These are phyloP conservation scores for Talaromyces sp. DNA, from an alignment of 2,329 filamentous ascomycete genomes.

Conservation along the genomic window DNA sequence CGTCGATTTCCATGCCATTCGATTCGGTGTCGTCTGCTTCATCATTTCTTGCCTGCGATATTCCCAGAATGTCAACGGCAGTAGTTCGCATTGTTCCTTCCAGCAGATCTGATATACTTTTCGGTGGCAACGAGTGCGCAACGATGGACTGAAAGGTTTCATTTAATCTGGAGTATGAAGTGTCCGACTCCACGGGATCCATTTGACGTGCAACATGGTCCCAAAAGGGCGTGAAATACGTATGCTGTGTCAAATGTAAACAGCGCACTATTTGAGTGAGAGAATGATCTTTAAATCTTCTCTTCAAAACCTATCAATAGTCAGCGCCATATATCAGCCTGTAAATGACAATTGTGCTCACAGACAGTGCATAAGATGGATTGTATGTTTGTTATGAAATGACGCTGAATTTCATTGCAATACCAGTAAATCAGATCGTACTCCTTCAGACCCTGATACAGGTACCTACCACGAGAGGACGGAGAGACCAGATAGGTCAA, in stretches of 20 bases:
- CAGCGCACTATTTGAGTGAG: slow-evolving; percentile 34
- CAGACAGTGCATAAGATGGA: slow-evolving; percentile 33
- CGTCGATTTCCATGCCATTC: slow-evolving; percentile 40
- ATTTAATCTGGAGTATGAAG: slow-evolving; percentile 36
- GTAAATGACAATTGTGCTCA: not conserved
- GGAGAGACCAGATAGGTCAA: slow-evolving; percentile 32
- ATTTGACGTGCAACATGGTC: slow-evolving; percentile 33
- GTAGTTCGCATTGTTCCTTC: slow-evolving; percentile 45
- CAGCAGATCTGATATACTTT: slow-evolving; percentile 42
- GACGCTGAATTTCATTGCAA: slow-evolving; percentile 40
- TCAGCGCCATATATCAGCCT: not conserved
- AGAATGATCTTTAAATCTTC: slow-evolving; percentile 24
- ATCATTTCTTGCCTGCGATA: slow-evolving; percentile 31
- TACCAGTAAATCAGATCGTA: slow-evolving; percentile 42
- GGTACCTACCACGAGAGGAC: slow-evolving; percentile 20
- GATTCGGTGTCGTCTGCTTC: slow-evolving; percentile 7
- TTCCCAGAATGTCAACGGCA: slow-evolving; percentile 41
- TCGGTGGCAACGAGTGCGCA: slow-evolving; percentile 45
- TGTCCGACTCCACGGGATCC: slow-evolving; percentile 27
- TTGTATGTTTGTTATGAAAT: slow-evolving; percentile 41
- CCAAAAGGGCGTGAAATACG: slow-evolving; percentile 37
- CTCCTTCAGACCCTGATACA: slow-evolving; percentile 21
- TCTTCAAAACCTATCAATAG: slow-evolving; percentile 26
- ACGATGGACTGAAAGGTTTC: slow-evolving; percentile 47
- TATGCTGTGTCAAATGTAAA: slow-evolving; percentile 34